A percentile compares a stretch with the other conserved stretches of the same genome.
phyloP scores from a whole-genome alignment of 306 rosid species.

The Citrullus colocynthis region DNA sequence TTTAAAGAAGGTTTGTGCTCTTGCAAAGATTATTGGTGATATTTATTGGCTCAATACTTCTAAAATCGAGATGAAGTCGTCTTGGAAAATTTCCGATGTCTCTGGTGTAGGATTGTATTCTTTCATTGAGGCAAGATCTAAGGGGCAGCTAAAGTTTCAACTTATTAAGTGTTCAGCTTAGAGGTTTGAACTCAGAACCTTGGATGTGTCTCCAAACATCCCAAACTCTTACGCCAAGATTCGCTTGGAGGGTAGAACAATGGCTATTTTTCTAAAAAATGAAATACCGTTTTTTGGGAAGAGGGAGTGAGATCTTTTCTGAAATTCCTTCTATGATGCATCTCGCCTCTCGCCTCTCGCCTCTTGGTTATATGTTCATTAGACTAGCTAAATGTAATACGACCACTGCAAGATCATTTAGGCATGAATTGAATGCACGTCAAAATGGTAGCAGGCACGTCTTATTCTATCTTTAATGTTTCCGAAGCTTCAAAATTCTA shows the following conservation, averaged over 20 bases:
- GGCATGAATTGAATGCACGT: background rate
- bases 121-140: background rate
- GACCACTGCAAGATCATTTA: background rate
- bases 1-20: conserved; percentile 69
- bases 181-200: background rate
- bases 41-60: background rate
- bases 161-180: background rate
- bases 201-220: background rate
- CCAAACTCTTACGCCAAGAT: background rate
- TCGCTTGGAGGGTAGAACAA: background rate
- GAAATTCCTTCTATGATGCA: background rate
- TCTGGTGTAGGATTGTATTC: background rate
- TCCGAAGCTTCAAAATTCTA: background rate
- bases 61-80: background rate
- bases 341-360: background rate
- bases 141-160: background rate
- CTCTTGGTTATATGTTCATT: background rate
- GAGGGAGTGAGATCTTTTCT: background rate
- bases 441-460: background rate
- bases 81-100: background rate
- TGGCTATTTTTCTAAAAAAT: background rate
- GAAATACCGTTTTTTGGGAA: background rate
- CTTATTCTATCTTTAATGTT: background rate
- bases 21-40: conserved; percentile 85
- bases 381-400: background rate